These are phyloP conservation scores for Helichrysum umbraculigerum DNA, from an alignment of 129 eudicot genomes.

Conservation along the genomic window DNA sequence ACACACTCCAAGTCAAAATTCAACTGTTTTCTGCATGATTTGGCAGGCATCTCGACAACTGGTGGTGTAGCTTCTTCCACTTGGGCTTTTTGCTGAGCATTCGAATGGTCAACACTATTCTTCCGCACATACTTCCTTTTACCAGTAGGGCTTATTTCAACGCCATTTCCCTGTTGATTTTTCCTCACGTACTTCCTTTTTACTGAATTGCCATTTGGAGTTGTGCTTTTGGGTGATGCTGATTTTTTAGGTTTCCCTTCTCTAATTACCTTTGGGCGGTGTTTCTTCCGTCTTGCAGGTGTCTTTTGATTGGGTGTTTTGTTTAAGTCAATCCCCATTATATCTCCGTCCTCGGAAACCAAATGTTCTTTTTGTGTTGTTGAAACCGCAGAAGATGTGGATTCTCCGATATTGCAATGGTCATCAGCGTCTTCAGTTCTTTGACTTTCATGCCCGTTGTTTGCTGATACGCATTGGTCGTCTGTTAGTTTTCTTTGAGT, in stretches of 20 bases:
- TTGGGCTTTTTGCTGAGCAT: not conserved
- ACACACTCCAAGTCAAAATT: constrained; percentile 56
- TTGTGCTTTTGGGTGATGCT: constrained; percentile 37
- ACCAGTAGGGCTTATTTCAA: no score
- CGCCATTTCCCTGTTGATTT: constrained; percentile 30
- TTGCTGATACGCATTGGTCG: no score
- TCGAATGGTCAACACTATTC: constrained; percentile 34
- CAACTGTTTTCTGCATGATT: constrained; percentile 52
- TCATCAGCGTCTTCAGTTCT: not conserved
- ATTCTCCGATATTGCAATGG: constrained; percentile 22
- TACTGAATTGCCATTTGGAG: constrained; percentile 31
- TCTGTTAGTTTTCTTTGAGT: no score
- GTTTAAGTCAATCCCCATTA: constrained; percentile 58
- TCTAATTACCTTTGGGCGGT: constrained; percentile 75
- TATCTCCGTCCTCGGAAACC: constrained; percentile 33
- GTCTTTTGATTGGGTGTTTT: constrained; percentile 73
- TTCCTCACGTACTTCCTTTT: constrained; percentile 75
- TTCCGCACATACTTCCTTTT: constrained; percentile 82
- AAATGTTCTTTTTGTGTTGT: constrained; percentile 36
- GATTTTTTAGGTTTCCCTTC: constrained; percentile 75
- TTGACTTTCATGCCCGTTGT: no score
- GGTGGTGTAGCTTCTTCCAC: constrained; percentile 2
- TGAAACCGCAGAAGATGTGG: constrained; percentile 44
- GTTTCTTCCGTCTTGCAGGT: constrained; percentile 63
- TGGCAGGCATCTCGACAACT: constrained; percentile 21